Evolutionary conservation across 768 basidiomycete genomes (phyloP).

Genomic region (Chlorophyllum brunneum): DNA sequence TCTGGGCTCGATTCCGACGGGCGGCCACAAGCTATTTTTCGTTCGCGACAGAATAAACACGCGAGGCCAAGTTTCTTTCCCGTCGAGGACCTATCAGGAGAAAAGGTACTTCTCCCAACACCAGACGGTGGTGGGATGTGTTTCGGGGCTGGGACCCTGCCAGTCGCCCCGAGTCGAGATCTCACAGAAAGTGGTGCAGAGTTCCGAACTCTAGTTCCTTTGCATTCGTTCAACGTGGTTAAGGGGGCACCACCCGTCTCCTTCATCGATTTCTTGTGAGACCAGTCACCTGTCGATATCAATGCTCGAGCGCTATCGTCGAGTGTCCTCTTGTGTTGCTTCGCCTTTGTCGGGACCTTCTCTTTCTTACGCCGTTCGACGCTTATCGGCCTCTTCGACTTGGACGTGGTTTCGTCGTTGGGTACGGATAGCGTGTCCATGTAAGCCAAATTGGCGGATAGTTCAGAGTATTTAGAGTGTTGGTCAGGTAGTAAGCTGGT

Average conservation of each 20-base stretch:
- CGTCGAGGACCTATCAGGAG: not conserved
- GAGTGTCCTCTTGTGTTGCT: not conserved
- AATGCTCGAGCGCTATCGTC: not conserved
- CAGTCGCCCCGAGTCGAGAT: not conserved
- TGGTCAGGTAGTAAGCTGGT: not conserved
- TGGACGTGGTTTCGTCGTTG: not conserved
- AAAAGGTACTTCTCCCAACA: not conserved
- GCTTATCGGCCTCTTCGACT: not conserved
- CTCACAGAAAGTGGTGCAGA: not conserved
- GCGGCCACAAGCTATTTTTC: conserved; percentile 15
- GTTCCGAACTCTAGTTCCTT: not conserved
- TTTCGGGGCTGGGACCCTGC: not conserved
- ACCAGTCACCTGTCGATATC: not conserved
- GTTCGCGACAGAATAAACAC: conserved; percentile 14
- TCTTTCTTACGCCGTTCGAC: not conserved
- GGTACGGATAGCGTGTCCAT: not conserved
- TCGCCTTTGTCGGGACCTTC: not conserved
- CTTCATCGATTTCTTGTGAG: not conserved
- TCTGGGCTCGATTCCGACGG: conserved; percentile 9
- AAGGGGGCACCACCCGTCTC: not conserved
- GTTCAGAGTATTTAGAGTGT: conserved; percentile 9
- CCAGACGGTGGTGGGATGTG: conserved; percentile 3
- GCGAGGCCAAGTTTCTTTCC: conserved; percentile 10
- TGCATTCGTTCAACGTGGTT: not conserved
- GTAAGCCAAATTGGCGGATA: conserved; percentile 7